Percentiles rank a stretch among this genome's conserved stretches.
Conservation (phyloP, 805 yeast genomes). For the Helenozyma rhizophorensis region DNA sequence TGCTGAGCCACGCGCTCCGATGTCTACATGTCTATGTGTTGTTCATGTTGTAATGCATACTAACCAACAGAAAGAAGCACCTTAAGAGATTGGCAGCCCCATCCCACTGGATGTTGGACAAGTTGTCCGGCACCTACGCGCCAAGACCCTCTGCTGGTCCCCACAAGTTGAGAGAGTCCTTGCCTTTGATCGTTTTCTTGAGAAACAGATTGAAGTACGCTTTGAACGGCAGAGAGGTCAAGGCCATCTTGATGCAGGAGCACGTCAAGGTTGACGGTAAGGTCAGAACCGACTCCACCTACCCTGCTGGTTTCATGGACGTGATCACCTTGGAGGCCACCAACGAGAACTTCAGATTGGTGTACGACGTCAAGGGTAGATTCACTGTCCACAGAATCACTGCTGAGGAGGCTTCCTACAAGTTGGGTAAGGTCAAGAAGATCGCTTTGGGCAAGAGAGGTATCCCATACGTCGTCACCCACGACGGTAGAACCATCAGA, state of each 20-base stretch:
- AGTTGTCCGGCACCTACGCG: constrained; percentile 98
- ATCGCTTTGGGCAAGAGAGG: constrained; percentile 98
- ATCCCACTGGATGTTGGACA: constrained; percentile 99
- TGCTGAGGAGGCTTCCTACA: constrained; percentile 97
- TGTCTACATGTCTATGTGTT: too few species aligned
- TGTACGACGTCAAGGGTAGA: constrained; percentile 98
- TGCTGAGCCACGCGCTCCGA: constrained; percentile 1
- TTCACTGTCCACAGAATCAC: constrained; percentile 99
- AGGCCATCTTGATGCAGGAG: constrained; percentile 97
- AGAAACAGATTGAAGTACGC: constrained; percentile 99
- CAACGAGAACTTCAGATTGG: constrained; percentile 98
- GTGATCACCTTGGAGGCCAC: constrained; percentile 96
- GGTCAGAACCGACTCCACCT: constrained; percentile 98
- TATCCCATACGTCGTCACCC: constrained; percentile 97
- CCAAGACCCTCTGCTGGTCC: constrained; percentile 99
- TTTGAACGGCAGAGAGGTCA: constrained; percentile 97
- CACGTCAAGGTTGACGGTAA: constrained; percentile 98
- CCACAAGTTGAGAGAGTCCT: constrained; percentile 97
- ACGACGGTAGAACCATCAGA: constrained; percentile 99
- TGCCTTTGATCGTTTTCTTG: constrained; percentile 93
- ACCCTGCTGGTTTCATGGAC: constrained; percentile 99
- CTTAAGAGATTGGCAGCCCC: constrained; percentile 99
- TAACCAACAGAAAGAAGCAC: constrained; percentile 82
- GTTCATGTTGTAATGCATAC: constrained; percentile 17
- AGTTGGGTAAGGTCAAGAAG: constrained; percentile 96